Conservation (phyloP, 345 rosid genomes). For the Limnanthes douglasii region DNA sequence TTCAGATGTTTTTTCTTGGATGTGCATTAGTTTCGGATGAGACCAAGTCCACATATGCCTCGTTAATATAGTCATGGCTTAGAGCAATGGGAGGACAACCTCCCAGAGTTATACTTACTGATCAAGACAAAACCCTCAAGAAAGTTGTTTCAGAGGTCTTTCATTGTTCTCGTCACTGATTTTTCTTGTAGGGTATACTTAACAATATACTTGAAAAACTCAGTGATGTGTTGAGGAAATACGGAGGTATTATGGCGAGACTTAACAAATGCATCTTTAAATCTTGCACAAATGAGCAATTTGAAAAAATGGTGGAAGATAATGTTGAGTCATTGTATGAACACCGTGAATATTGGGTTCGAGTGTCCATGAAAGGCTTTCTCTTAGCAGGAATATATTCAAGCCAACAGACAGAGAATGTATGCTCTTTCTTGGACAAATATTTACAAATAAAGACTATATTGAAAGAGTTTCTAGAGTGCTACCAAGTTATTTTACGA, state of each 20-base stretch:
- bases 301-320: constrained; percentile 46
- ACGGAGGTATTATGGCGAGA: constrained; percentile 24
- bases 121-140: constrained; percentile 26
- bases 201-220: constrained; percentile 35
- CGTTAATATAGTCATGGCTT: constrained; percentile 45
- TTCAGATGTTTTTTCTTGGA: constrained; percentile 39
- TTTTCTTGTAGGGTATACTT: constrained; percentile 29
- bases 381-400: constrained; percentile 43
- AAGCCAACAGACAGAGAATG: constrained; percentile 28
- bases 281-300: constrained; percentile 40
- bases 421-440: constrained; percentile 41
- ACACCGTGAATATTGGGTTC: constrained; percentile 42
- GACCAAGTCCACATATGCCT: constrained; percentile 25
- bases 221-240: constrained; percentile 15
- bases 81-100: constrained; percentile 45
- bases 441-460: constrained; percentile 40
- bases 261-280: constrained; percentile 36
- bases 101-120: constrained; percentile 33
- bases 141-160: constrained; percentile 28
- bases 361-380: constrained; percentile 21
- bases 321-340: constrained; percentile 32
- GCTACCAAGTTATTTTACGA: constrained; percentile 28
- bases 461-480: constrained; percentile 34
- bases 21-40: constrained; percentile 43
- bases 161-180: constrained; percentile 33